Evolutionary conservation across 2,329 filamentous ascomycete species (phyloP).

Genomic region (Xylaria sp.): DNA sequence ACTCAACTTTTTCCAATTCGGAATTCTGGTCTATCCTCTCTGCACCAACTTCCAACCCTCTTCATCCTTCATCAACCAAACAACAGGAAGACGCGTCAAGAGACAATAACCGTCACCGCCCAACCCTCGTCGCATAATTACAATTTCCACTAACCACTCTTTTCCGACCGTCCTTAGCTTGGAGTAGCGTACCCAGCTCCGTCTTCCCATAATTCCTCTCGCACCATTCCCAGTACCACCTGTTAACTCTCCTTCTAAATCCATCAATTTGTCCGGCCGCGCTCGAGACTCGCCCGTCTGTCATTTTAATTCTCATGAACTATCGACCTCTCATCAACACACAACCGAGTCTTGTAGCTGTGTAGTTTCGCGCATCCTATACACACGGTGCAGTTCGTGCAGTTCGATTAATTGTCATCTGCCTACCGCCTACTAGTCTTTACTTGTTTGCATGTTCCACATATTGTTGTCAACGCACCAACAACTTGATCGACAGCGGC

Average conservation of each 20-base stretch:
- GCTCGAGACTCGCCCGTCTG: constrained; percentile 5
- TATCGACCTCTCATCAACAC: constrained; percentile 21
- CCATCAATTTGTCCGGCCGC: constrained; percentile 18
- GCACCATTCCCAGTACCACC: constrained; percentile 44
- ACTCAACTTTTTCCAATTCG: no score
- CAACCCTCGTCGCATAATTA: constrained; percentile 18
- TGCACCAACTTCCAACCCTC: no score
- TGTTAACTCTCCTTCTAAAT: constrained; percentile 24
- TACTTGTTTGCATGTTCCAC: constrained; percentile 21
- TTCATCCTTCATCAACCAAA: constrained; percentile 5
- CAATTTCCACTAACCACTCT: constrained; percentile 26
- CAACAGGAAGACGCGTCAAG: constrained; percentile 30
- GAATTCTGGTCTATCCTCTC: no score
- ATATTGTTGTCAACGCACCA: constrained; percentile 15
- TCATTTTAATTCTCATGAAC: neutral
- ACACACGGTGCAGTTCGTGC: constrained; percentile 7
- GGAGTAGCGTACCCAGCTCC: constrained; percentile 18
- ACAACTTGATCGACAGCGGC: neutral
- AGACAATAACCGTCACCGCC: constrained; percentile 20
- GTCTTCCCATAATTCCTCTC: constrained; percentile 16
- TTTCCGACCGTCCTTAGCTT: constrained; percentile 28
- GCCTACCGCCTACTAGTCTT: neutral
- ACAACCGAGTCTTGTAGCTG: constrained; percentile 10
- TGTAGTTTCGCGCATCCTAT: constrained; percentile 19
- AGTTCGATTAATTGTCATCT: constrained; percentile 5